Evolutionary conservation across 2,329 filamentous ascomycete species (phyloP).

Genomic region (Penicillium sp.): DNA sequence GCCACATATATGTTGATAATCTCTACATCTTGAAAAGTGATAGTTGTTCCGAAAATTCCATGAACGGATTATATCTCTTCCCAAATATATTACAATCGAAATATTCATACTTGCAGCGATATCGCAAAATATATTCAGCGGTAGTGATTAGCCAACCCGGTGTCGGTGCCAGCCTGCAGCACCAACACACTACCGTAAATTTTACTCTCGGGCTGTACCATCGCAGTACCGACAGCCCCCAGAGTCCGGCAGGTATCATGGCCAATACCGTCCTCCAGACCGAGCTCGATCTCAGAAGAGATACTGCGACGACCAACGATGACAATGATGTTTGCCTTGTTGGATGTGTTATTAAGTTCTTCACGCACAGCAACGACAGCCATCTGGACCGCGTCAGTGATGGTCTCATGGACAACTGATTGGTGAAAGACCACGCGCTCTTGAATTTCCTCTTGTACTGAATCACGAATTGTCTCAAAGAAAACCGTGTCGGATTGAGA

Average conservation of each 20-base stretch:
- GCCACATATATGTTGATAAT: neutral
- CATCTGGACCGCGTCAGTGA: conserved; percentile 41
- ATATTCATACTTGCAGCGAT: neutral
- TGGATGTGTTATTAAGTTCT: conserved; percentile 59
- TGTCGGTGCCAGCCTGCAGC: conserved; percentile 56
- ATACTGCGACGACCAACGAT: conserved; percentile 57
- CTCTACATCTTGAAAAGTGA: neutral
- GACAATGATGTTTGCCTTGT: conserved; percentile 69
- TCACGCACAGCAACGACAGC: conserved; percentile 54
- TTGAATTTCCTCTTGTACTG: conserved; percentile 51
- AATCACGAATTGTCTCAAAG: conserved; percentile 57
- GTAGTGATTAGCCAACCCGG: neutral
- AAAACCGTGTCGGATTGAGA: conserved; percentile 51
- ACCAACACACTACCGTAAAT: conserved; percentile 68
- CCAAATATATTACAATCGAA: neutral
- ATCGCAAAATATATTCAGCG: neutral
- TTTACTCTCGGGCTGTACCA: conserved; percentile 55
- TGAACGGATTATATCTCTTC: neutral
- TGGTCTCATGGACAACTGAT: conserved; percentile 38
- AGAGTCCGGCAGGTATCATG: conserved; percentile 30
- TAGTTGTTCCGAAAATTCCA: neutral
- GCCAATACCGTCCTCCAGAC: conserved; percentile 38
- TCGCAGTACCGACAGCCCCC: conserved; percentile 35
- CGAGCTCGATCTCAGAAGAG: conserved; percentile 8
- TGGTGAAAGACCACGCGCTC: conserved; percentile 57